These are phyloP conservation scores for Xylaria scruposa DNA, from an alignment of 495 filamentous ascomycete genomes.

Conservation along the genomic window DNA sequence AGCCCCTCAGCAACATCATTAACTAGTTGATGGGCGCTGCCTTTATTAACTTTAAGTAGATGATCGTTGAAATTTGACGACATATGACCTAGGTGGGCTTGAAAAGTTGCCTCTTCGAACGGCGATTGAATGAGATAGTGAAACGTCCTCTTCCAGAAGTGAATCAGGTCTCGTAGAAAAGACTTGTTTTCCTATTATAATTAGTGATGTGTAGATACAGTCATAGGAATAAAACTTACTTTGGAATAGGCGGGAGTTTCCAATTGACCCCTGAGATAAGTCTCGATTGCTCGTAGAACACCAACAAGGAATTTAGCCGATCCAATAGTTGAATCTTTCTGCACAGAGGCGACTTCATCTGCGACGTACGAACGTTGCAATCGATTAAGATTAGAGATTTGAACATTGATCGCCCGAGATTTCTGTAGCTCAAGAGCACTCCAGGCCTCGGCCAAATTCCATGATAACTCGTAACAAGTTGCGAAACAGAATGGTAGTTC, in stretches of 20 bases:
- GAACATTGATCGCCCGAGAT: slow-evolving; percentile 46
- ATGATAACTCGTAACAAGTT: slow-evolving; percentile 56
- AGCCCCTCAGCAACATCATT: slow-evolving; percentile 40
- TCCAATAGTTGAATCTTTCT: slow-evolving; percentile 68
- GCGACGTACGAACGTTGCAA: slow-evolving; percentile 72
- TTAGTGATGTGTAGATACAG: slow-evolving; percentile 28
- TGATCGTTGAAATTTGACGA: slow-evolving; percentile 39
- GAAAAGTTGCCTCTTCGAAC: slow-evolving; percentile 63
- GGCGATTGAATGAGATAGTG: slow-evolving; percentile 45
- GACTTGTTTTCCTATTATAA: slow-evolving; percentile 33
- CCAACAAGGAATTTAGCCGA: slow-evolving; percentile 49
- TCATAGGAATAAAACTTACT: slow-evolving; percentile 32
- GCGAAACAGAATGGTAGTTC: slow-evolving; percentile 52
- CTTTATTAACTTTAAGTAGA: slow-evolving; percentile 31
- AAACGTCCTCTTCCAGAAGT: slow-evolving; percentile 66
- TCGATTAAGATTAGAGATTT: slow-evolving; percentile 69
- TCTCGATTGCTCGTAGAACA: slow-evolving; percentile 41
- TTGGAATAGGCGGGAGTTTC: slow-evolving; percentile 38
- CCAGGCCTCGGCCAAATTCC: slow-evolving; percentile 49
- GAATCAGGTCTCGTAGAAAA: slow-evolving; percentile 47
- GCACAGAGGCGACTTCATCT: slow-evolving; percentile 61
- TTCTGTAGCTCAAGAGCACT: slow-evolving; percentile 43
- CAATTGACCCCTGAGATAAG: slow-evolving; percentile 40
- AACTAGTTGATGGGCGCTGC: slow-evolving; percentile 38
- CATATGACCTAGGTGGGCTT: slow-evolving; percentile 55